A percentile compares a stretch with the other conserved stretches of the same genome.
These are phyloP conservation scores for Macrophomina phaseolina DNA, from an alignment of 2,329 filamentous ascomycete species.

Conservation along the genomic window DNA sequence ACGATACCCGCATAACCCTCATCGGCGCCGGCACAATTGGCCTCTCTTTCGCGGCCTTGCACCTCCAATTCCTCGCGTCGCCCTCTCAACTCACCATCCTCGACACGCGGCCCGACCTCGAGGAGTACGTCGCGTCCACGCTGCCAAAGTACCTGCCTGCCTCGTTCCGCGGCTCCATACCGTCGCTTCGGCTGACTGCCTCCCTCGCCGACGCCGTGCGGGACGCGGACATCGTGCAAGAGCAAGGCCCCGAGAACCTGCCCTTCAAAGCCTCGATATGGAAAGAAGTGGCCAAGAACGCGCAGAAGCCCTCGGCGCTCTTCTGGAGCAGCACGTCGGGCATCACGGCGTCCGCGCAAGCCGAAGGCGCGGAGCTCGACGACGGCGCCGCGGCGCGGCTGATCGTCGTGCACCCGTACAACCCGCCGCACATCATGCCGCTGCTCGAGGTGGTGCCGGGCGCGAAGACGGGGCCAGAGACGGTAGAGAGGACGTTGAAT, in stretches of 20 bases:
- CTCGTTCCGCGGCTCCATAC: constrained; percentile 28
- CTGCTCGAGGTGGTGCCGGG: constrained; percentile 63
- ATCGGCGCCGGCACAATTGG: constrained; percentile 59
- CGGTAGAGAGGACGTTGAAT: constrained; percentile 48
- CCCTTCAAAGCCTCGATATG: constrained; percentile 60
- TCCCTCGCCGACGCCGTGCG: constrained; percentile 51
- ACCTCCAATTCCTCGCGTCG: constrained; percentile 52
- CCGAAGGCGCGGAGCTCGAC: constrained; percentile 31
- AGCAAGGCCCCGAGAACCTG: constrained; percentile 63
- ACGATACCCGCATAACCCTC: constrained; percentile 45
- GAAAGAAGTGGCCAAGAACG: constrained; percentile 56
- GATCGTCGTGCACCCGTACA: constrained; percentile 66
- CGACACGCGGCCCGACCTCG: constrained; percentile 57
- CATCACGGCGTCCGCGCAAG: constrained; percentile 60
- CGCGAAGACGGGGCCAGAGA: constrained; percentile 46
- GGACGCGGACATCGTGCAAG: constrained; percentile 61
- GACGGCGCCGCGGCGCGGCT: constrained; percentile 42
- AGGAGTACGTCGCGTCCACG: constrained; percentile 49
- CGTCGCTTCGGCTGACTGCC: constrained; percentile 45
- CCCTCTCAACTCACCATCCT: constrained; percentile 53
- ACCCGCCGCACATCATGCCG: constrained; percentile 67
- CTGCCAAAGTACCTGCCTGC: constrained; percentile 52
- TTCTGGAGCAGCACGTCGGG: constrained; percentile 66
- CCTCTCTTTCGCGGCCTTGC: constrained; percentile 61
- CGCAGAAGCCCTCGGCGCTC: constrained; percentile 49